Evolutionary conservation across 2,329 filamentous ascomycete genomes (phyloP), one percentile per base, ranked within the genome.

Genomic region (Pleomassaria siparia): DNA sequence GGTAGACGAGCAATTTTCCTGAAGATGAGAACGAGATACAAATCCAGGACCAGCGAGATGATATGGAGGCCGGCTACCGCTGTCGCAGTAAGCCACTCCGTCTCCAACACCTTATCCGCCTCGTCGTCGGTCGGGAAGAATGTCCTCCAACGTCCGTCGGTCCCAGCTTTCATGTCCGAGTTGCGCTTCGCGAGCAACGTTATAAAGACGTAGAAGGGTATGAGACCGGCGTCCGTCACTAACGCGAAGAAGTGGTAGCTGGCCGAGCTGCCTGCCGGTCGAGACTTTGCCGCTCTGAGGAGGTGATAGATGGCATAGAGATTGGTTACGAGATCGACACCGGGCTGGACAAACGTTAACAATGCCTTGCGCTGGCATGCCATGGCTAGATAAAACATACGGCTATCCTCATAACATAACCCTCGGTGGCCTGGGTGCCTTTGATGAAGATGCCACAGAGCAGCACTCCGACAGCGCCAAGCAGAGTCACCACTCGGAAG

Each of bases 181-280:
- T 85, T 79, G 25, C 74, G 73, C 45, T 79, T 75, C 3, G 79
- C 72, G 47, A 83, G 71, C 40, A 82, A 72, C 9, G 79, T 75
- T 8, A 79, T 81, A 63, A 84, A 85, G 49, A 80, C 75, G 55
- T 83, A 84, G 66, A 86, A 85, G 0, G 83, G 81, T 26, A 85
- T 76, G 44, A 86, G 72, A 15, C 80, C 80, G n/a, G 76, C 72
- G 67, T 97, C 92, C 33, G 87, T 81, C 35, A 90, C 74, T 10
- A 82, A 78, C 2, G 91, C 84, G 67, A 96, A 97, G 47, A 94
- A 74, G 71, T 95, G 90, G 71, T 97, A 97, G 54, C 89, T 92
- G 12, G 89, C 86, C 15, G 90, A 89, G 18, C 89, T 95, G 3
- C 79, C 86, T 0, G 92, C 85, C 0, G 91, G 84, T 43, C 91